Evolutionary conservation across 1,284 basidiomycete genomes (phyloP).

Genomic region (Bjerkandera adusta): DNA sequence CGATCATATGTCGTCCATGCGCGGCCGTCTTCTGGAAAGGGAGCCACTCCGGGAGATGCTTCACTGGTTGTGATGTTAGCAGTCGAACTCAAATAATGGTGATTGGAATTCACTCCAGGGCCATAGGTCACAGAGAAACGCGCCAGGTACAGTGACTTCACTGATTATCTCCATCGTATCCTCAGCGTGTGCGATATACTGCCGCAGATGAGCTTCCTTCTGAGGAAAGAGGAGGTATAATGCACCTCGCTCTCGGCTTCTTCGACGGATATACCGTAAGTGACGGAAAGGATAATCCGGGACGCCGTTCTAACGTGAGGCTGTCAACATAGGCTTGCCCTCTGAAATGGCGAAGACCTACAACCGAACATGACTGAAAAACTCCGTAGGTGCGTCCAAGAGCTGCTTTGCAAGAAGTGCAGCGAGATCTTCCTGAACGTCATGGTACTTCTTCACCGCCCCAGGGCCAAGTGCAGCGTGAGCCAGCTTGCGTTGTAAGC

Average conservation of each 20-base stretch:
- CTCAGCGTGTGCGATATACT: conserved; percentile 24
- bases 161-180: conserved; percentile 23
- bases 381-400: neutral
- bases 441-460: conserved; percentile 2
- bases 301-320: neutral
- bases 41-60: conserved; percentile 32
- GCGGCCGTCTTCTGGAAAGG: conserved; percentile 17
- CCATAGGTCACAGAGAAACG: conserved; percentile 28
- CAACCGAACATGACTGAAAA: conserved; percentile 5
- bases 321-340: neutral
- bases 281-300: conserved; percentile 4
- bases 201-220: conserved; percentile 2
- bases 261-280: conserved; percentile 9
- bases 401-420: neutral
- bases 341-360: neutral
- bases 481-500: neutral
- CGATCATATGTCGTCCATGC: conserved; percentile 25
- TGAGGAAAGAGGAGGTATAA: conserved; percentile 6
- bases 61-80: too few species aligned
- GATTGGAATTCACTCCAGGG: conserved; percentile 22
- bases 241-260: conserved; percentile 15
- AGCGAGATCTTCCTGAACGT: conserved; percentile 1
- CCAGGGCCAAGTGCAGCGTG: conserved; percentile 5
- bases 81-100: too few species aligned
- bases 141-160: conserved; percentile 26